These are phyloP conservation scores for Kwoniella sp. DNA, from an alignment of 768 basidiomycete species.

Conservation along the genomic window DNA sequence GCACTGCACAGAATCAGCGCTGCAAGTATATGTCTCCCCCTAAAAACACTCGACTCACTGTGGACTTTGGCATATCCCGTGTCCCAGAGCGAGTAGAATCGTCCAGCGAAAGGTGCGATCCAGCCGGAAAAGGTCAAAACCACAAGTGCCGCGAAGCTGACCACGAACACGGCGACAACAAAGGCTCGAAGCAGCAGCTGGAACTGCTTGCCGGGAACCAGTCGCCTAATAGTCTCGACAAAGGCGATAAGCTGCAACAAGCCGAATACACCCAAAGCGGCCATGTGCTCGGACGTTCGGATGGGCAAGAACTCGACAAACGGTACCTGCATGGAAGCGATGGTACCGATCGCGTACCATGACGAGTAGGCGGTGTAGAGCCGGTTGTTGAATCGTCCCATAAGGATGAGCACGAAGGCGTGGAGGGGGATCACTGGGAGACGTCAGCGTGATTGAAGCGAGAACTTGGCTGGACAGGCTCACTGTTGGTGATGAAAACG, in stretches of 20 bases:
- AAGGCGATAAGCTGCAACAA: slow-evolving; percentile 94
- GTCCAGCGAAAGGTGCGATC: slow-evolving; percentile 99
- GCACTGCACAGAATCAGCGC: slow-evolving; percentile 53
- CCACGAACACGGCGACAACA: slow-evolving; percentile 64
- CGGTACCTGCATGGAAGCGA: slow-evolving; percentile 98
- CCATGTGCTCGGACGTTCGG: slow-evolving; percentile 97
- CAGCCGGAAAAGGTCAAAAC: slow-evolving; percentile 84
- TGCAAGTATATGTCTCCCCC: not conserved
- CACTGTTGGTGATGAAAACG: slow-evolving; percentile 95
- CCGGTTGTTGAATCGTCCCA: slow-evolving; percentile 89
- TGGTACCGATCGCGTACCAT: slow-evolving; percentile 96
- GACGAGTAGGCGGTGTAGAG: slow-evolving; percentile 93
- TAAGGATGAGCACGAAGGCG: slow-evolving; percentile 85
- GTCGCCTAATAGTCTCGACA: slow-evolving; percentile 77
- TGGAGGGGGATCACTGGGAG: slow-evolving; percentile 81
- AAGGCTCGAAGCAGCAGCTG: slow-evolving; percentile 67
- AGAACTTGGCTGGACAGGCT: slow-evolving; percentile 7
- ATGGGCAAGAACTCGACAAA: slow-evolving; percentile 99
- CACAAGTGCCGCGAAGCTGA: slow-evolving; percentile 69
- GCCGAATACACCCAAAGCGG: slow-evolving; percentile 93
- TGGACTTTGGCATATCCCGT: slow-evolving; percentile 90
- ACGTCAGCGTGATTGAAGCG: not conserved
- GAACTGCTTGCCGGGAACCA: slow-evolving; percentile 90
- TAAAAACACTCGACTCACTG: slow-evolving; percentile 55
- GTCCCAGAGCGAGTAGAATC: slow-evolving; percentile 99